phyloP scores from a whole-genome alignment of 805 yeast species.

The Grigorovia yakushimaensis region DNA sequence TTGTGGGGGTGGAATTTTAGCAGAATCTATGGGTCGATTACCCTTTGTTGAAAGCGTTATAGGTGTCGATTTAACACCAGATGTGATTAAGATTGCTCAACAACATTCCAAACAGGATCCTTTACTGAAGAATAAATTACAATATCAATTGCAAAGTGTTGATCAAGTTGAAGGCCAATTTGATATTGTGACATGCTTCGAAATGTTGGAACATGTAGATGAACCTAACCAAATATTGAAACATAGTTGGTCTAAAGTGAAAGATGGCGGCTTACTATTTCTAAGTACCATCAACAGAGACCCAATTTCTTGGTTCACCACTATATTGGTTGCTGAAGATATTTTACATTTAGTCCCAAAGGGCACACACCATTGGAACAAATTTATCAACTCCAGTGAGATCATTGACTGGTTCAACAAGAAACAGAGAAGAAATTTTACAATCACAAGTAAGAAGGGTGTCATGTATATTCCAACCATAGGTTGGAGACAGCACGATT shows the following conservation, averaged over 20 bases:
- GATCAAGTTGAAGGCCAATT: slow-evolving; percentile 46
- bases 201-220: slow-evolving; percentile 90
- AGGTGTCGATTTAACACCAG: slow-evolving; percentile 81
- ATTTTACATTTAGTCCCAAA: slow-evolving; percentile 72
- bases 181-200: slow-evolving; percentile 85
- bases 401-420: slow-evolving; percentile 54
- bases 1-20: slow-evolving; percentile 94
- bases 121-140: slow-evolving; percentile 40
- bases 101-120: slow-evolving; percentile 65
- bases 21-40: slow-evolving; percentile 79
- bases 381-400: slow-evolving; percentile 74
- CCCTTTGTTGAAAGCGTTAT: slow-evolving; percentile 50
- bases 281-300: slow-evolving; percentile 90
- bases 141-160: slow-evolving; percentile 51
- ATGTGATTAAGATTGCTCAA: slow-evolving; percentile 72
- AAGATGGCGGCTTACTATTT: slow-evolving; percentile 67
- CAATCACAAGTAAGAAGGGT: slow-evolving; percentile 62
- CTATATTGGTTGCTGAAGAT: slow-evolving; percentile 83
- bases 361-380: slow-evolving; percentile 84
- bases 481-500: slow-evolving; percentile 73
- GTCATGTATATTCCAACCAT: slow-evolving; percentile 70
- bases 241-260: slow-evolving; percentile 59
- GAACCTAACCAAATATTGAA: slow-evolving; percentile 64
- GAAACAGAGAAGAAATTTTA: slow-evolving; percentile 35
- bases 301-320: slow-evolving; percentile 78